A percentile compares a stretch with the other conserved stretches of the same genome.
phyloP scores from a whole-genome alignment of 495 filamentous ascomycete genomes.

The Trichoderma erinaceum region DNA sequence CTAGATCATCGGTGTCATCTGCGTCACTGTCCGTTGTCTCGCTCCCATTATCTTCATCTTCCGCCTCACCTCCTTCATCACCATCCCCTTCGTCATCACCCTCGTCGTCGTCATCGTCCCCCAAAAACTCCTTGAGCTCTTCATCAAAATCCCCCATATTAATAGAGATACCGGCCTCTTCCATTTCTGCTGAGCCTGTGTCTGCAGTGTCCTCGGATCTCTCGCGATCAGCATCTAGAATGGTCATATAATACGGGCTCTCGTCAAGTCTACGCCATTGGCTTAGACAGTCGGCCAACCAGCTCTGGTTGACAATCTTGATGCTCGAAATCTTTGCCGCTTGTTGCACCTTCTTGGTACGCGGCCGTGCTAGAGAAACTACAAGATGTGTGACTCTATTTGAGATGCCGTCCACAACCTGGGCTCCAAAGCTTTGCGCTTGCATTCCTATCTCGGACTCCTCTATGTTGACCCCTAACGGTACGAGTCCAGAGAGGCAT shows the following conservation, averaged over 20 bases:
- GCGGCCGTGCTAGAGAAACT: slow-evolving; percentile 51
- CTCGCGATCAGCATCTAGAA: slow-evolving; percentile 31
- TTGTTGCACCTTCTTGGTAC: slow-evolving; percentile 84
- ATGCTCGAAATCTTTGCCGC: slow-evolving; percentile 65
- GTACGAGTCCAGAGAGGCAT: slow-evolving; percentile 85
- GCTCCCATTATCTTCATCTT: slow-evolving; percentile 27
- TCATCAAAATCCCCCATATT: slow-evolving; percentile 53
- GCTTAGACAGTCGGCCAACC: slow-evolving; percentile 75
- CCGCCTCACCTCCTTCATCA: slow-evolving; percentile 24
- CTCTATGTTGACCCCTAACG: slow-evolving; percentile 63
- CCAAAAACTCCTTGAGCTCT: slow-evolving; percentile 74
- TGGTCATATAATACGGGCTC: slow-evolving; percentile 60
- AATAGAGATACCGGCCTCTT: slow-evolving; percentile 34
- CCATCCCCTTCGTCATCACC: slow-evolving; percentile 32
- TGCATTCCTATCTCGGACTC: slow-evolving; percentile 79
- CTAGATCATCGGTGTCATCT: slow-evolving; percentile 5
- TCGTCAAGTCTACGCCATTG: slow-evolving; percentile 74
- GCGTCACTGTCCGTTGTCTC: slow-evolving; percentile 16
- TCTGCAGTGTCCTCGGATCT: slow-evolving; percentile 17
- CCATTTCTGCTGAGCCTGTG: slow-evolving; percentile 31
- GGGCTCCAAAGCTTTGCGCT: slow-evolving; percentile 77
- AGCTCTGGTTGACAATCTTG: slow-evolving; percentile 84
- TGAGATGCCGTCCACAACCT: slow-evolving; percentile 51
- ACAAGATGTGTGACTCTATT: slow-evolving; percentile 48
- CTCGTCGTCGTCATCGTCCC: slow-evolving; percentile 53